Evolutionary conservation across 257 asterid genomes (phyloP).

Genomic region (Thymus quinquecostatus): DNA sequence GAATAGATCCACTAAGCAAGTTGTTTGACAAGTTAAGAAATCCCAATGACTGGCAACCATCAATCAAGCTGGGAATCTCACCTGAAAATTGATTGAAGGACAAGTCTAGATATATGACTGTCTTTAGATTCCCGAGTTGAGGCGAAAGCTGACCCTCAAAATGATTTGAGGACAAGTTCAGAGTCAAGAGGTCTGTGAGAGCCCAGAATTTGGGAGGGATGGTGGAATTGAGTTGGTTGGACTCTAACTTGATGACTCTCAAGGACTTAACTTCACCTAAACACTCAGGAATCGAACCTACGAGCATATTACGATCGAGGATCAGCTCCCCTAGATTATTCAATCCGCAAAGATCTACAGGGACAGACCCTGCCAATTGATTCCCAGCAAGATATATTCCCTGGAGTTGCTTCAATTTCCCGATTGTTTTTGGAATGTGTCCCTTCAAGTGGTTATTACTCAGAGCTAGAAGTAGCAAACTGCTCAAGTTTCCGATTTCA

Average conservation of each 20-base stretch:
- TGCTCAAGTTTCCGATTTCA: no score
- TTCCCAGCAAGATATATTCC: no score
- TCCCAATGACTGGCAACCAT: not conserved
- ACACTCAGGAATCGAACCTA: not conserved
- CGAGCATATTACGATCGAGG: not conserved
- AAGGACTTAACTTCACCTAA: not conserved
- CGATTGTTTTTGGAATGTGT: no score
- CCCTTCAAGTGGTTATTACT: no score
- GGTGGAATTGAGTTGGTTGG: slow-evolving; percentile 3
- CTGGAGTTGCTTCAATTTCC: no score
- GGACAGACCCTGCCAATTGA: no score
- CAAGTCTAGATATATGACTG: not conserved
- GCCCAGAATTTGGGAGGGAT: not conserved
- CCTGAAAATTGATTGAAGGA: slow-evolving; percentile 4
- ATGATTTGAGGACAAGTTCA: slow-evolving; percentile 8
- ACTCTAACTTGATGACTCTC: not conserved
- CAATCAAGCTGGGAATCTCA: not conserved
- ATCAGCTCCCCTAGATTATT: not conserved
- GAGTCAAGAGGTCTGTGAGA: not conserved
- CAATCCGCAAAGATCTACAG: not conserved
- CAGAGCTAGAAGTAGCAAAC: no score
- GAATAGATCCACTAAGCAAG: not conserved
- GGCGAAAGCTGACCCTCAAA: not conserved
- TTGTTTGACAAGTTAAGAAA: not conserved
- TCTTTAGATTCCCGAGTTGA: not conserved